Percentiles rank a stretch among this genome's conserved stretches.
phyloP scores from a whole-genome alignment of 352 stramenopile species.

The Pythium pyrilobum region DNA sequence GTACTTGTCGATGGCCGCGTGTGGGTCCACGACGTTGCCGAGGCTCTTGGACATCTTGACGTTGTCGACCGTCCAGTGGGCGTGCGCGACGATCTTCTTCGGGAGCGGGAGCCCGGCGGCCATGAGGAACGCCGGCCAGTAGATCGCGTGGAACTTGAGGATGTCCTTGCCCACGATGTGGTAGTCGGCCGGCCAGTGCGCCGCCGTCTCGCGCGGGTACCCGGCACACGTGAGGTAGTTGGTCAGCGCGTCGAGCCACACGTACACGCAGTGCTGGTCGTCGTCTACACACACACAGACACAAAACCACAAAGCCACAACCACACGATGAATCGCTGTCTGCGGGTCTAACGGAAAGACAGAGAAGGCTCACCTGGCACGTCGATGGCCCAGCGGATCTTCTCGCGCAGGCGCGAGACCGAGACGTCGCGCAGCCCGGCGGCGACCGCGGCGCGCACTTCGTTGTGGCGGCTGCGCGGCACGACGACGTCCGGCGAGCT shows the following conservation, averaged over 20 bases:
- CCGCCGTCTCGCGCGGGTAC: constrained; percentile 69
- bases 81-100: constrained; percentile 95
- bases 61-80: constrained; percentile 97
- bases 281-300: constrained; percentile 23
- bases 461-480: constrained; percentile 89
- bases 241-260: constrained; percentile 98
- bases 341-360: too few relatives aligned
- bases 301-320: background rate
- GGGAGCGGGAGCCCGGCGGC: constrained; percentile 89
- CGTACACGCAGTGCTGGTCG: constrained; percentile 95
- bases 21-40: constrained; percentile 97
- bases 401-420: constrained; percentile 93
- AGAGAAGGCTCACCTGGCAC: too few relatives aligned
- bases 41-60: constrained; percentile 99
- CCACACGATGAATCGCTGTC: too few relatives aligned
- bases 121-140: constrained; percentile 97
- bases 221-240: constrained; percentile 98
- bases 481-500: constrained; percentile 87
- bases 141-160: constrained; percentile 98
- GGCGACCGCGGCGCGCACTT: constrained; percentile 85
- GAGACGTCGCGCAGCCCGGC: constrained; percentile 94
- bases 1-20: constrained; percentile 90
- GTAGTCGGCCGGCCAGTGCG: constrained; percentile 69
- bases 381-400: constrained; percentile 96
- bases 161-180: constrained; percentile 99